Conservation (phyloP, 1,139 yeast genomes). For the Hyphopichia pseudoburtonii region DNA sequence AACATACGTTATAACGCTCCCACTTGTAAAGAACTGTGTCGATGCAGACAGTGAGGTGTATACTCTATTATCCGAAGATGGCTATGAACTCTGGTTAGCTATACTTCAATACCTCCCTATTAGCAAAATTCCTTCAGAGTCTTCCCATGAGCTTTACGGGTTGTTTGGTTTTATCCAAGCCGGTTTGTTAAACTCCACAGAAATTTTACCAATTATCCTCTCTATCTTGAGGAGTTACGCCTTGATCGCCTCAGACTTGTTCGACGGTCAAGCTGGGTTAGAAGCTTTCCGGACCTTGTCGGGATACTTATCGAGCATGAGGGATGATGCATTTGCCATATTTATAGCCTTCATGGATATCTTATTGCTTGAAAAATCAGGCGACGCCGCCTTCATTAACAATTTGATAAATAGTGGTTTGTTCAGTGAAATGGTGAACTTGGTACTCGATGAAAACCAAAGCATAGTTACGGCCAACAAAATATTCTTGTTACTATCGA, state of each 20-base stretch:
- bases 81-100: slow-evolving; percentile 79
- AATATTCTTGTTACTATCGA: slow-evolving; percentile 52
- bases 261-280: slow-evolving; percentile 28
- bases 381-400: slow-evolving; percentile 30
- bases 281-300: slow-evolving; percentile 55
- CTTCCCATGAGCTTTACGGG: slow-evolving; percentile 41
- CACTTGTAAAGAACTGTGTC: slow-evolving; percentile 68
- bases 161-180: slow-evolving; percentile 47
- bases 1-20: slow-evolving; percentile 65
- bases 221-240: slow-evolving; percentile 73
- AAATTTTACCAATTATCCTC: slow-evolving; percentile 67
- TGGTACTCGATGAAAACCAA: slow-evolving; percentile 49
- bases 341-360: slow-evolving; percentile 63
- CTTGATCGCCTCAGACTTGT: slow-evolving; percentile 54
- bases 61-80: slow-evolving; percentile 78
- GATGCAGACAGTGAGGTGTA: slow-evolving; percentile 56
- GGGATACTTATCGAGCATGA: slow-evolving; percentile 57
- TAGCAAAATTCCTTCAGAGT: slow-evolving; percentile 18
- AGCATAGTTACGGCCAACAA: slow-evolving; percentile 51
- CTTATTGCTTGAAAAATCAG: slow-evolving; percentile 33
- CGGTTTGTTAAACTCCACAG: slow-evolving; percentile 66
- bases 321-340: slow-evolving; percentile 67
- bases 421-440: slow-evolving; percentile 44
- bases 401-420: slow-evolving; percentile 47
- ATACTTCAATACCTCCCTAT: slow-evolving; percentile 58